These are phyloP conservation scores for Hyphopichia fennica DNA, from an alignment of 1,139 yeast genomes.

Conservation along the genomic window DNA sequence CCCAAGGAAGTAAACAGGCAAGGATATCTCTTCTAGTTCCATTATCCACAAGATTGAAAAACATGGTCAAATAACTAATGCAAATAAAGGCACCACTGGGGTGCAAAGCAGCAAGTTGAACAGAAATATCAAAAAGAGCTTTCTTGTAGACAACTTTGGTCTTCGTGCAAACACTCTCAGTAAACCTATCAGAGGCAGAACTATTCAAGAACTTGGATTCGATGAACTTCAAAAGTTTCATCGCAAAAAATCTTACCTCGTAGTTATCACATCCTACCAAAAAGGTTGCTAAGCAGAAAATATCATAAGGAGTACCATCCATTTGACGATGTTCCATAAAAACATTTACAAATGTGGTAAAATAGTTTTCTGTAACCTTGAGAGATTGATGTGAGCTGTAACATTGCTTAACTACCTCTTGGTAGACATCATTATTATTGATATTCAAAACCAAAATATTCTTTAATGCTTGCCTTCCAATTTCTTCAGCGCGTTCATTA, in stretches of 20 bases:
- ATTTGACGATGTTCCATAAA: conserved; percentile 40
- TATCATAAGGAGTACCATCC: conserved; percentile 51
- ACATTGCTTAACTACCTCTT: conserved; percentile 68
- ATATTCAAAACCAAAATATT: conserved; percentile 65
- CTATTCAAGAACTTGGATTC: conserved; percentile 55
- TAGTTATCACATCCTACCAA: conserved; percentile 67
- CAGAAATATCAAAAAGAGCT: conserved; percentile 68
- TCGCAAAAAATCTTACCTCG: conserved; percentile 63
- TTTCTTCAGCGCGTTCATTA: conserved; percentile 56
- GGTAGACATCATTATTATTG: conserved; percentile 54
- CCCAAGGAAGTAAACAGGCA: conserved; percentile 86
- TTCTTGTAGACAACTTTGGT: conserved; percentile 77
- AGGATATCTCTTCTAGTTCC: conserved; percentile 70
- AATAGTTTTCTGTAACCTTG: conserved; percentile 65
- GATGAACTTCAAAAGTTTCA: conserved; percentile 53
- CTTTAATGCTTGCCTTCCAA: conserved; percentile 73
- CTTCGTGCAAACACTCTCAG: conserved; percentile 62
- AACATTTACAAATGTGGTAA: conserved; percentile 67
- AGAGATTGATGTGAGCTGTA: conserved; percentile 55
- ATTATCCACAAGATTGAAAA: conserved; percentile 60
- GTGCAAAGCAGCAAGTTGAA: conserved; percentile 51
- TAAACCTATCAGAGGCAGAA: conserved; percentile 44
- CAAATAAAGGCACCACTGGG: conserved; percentile 59
- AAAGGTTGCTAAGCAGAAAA: conserved; percentile 64
- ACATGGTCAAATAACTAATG: conserved; percentile 72